A percentile compares a stretch with the other conserved stretches of the same genome.
phyloP scores from a whole-genome alignment of 2,329 filamentous ascomycete species.

The Phialophora macrospora region DNA sequence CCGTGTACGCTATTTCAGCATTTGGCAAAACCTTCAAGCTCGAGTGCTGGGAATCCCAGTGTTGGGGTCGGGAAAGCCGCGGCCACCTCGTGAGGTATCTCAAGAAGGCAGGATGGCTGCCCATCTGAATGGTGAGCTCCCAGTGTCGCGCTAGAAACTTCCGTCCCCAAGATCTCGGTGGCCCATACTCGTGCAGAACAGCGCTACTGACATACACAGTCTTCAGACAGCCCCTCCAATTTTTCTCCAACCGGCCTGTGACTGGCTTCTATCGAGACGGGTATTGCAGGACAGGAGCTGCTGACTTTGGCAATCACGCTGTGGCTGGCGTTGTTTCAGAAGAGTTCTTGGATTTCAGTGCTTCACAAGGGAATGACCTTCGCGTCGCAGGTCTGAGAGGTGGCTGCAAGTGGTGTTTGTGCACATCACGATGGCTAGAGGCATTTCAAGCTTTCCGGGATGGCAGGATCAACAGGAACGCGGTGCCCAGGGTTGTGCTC shows the following conservation, averaged over 20 bases:
- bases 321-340: conserved; percentile 63
- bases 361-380: conserved; percentile 65
- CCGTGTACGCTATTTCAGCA: conserved; percentile 27
- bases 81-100: conserved; percentile 18
- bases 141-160: not conserved
- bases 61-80: conserved; percentile 22
- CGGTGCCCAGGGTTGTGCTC: conserved; percentile 43
- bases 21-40: conserved; percentile 26
- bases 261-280: conserved; percentile 68
- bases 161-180: not conserved
- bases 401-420: conserved; percentile 69
- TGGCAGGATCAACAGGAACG: conserved; percentile 43
- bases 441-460: conserved; percentile 60
- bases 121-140: conserved; percentile 30
- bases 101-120: conserved; percentile 27
- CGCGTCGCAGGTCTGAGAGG: conserved; percentile 60
- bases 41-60: conserved; percentile 28
- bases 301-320: conserved; percentile 65
- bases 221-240: conserved; percentile 62
- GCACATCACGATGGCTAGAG: conserved; percentile 64
- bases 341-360: conserved; percentile 67
- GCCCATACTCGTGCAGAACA: not conserved
- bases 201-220: conserved; percentile 44
- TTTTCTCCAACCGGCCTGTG: conserved; percentile 63
- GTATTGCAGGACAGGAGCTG: conserved; percentile 63